Conservation (phyloP, 2,329 filamentous ascomycete genomes). For the Metarhizium guizhouense region DNA sequence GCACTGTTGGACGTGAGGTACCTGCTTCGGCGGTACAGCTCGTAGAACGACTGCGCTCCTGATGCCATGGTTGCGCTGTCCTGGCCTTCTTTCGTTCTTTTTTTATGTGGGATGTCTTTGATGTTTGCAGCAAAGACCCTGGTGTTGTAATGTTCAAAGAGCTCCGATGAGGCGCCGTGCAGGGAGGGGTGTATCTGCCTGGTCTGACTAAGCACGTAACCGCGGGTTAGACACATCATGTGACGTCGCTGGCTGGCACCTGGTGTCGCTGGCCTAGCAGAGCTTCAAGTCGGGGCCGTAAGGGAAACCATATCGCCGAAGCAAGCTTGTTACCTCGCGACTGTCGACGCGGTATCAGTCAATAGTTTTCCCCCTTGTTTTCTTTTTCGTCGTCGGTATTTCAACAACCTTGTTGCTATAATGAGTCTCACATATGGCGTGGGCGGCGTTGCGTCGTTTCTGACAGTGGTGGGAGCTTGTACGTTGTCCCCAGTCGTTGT, state of each 20-base stretch:
- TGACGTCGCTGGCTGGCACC: slow-evolving; percentile 20
- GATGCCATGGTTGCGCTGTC: slow-evolving; percentile 32
- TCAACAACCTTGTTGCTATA: slow-evolving; percentile 15
- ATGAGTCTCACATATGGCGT: slow-evolving; percentile 70
- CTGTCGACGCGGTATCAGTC: too few relatives aligned
- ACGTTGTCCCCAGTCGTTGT: slow-evolving; percentile 26
- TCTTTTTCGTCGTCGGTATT: neutral
- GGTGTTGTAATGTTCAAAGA: neutral
- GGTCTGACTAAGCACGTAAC: neutral
- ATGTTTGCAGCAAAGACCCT: neutral
- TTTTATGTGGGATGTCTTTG: neutral
- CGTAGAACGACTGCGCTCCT: slow-evolving; percentile 61
- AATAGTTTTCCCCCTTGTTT: too few relatives aligned
- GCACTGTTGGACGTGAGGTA: slow-evolving; percentile 33
- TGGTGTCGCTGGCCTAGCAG: neutral
- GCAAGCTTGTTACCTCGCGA: neutral
- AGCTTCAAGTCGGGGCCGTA: neutral
- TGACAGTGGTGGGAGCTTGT: slow-evolving; percentile 73
- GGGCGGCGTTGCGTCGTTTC: slow-evolving; percentile 57
- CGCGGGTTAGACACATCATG: slow-evolving; percentile 20
- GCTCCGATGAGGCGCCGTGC: neutral
- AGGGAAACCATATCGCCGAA: neutral
- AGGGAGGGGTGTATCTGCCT: neutral
- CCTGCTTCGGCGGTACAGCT: slow-evolving; percentile 98
- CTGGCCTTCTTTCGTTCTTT: too few relatives aligned